Conservation (phyloP, 177 flowering plant genomes). For the Vitis hybrid region DNA sequence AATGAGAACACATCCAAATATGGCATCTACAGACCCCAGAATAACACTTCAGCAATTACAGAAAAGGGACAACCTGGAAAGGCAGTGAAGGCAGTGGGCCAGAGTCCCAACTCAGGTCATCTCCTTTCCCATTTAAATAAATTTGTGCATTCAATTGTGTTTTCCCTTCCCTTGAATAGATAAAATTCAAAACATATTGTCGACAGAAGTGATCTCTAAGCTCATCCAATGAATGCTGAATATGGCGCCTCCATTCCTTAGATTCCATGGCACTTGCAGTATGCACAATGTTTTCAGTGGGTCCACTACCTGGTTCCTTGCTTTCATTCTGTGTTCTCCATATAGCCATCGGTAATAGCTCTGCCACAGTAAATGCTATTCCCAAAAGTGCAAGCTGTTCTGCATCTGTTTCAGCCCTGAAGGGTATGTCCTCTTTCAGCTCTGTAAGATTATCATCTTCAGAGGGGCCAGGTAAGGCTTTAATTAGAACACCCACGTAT, state of each 20-base stretch:
- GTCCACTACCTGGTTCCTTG: slow-evolving; percentile 43
- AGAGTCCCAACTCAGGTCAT: slow-evolving; percentile 58
- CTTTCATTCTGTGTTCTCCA: slow-evolving; percentile 48
- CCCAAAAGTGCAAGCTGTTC: slow-evolving; percentile 91
- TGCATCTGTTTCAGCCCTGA: slow-evolving; percentile 89
- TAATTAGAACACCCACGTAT: slow-evolving; percentile 68
- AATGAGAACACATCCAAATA: neutral
- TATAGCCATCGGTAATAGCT: slow-evolving; percentile 66
- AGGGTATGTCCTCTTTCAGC: slow-evolving; percentile 55
- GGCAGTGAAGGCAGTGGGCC: slow-evolving; percentile 91
- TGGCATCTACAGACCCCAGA: neutral
- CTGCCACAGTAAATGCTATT: slow-evolving; percentile 83
- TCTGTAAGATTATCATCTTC: slow-evolving; percentile 87
- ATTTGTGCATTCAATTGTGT: slow-evolving; percentile 72
- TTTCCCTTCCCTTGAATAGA: slow-evolving; percentile 87
- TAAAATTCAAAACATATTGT: slow-evolving; percentile 90
- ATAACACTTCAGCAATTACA: neutral
- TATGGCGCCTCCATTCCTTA: slow-evolving; percentile 94
- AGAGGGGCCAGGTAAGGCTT: slow-evolving; percentile 70
- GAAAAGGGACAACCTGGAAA: slow-evolving; percentile 64
- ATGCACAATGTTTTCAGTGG: slow-evolving; percentile 35
- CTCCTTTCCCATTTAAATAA: slow-evolving; percentile 63
- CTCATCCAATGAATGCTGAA: slow-evolving; percentile 84
- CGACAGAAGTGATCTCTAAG: slow-evolving; percentile 88
- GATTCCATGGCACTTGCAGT: slow-evolving; percentile 44